phyloP scores from a whole-genome alignment of 306 rosid species.

The Hippophae gyantsensis region DNA sequence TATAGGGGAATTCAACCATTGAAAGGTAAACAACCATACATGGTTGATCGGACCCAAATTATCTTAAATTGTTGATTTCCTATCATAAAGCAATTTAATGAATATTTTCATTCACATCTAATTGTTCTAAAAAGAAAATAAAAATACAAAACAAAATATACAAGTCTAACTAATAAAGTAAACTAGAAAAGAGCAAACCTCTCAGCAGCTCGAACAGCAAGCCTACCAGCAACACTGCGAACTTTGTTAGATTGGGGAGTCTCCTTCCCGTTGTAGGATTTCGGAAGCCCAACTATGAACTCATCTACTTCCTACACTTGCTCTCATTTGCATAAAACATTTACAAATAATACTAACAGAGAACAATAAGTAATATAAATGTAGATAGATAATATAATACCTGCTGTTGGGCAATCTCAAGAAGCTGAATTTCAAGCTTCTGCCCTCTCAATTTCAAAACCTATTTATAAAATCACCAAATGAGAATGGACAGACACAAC shows the following conservation, averaged over 20 bases:
- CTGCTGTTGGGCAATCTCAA: constrained; percentile 64
- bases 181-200: constrained; percentile 25
- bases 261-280: constrained; percentile 66
- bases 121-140: too few species aligned
- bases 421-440: constrained; percentile 65
- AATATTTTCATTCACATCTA: too few species aligned
- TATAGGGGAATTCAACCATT: too few species aligned
- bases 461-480: constrained; percentile 17
- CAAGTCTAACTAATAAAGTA: not conserved
- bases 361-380: not conserved
- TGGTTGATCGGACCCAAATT: too few species aligned
- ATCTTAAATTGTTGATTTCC: too few species aligned
- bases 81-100: too few species aligned
- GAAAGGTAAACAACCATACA: too few species aligned
- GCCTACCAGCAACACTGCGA: constrained; percentile 69
- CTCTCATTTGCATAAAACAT: constrained; percentile 2
- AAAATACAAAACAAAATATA: too few species aligned
- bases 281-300: constrained; percentile 83
- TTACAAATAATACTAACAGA: not conserved
- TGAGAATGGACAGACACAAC: not conserved
- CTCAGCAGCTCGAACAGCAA: constrained; percentile 73
- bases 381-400: not conserved
- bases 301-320: constrained; percentile 76
- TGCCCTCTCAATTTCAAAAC: constrained; percentile 82
- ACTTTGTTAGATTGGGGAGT: constrained; percentile 81